A percentile compares a stretch with the other conserved stretches of the same genome.
phyloP scores from a whole-genome alignment of 331 rosid species.

The Spiraea crenata region DNA sequence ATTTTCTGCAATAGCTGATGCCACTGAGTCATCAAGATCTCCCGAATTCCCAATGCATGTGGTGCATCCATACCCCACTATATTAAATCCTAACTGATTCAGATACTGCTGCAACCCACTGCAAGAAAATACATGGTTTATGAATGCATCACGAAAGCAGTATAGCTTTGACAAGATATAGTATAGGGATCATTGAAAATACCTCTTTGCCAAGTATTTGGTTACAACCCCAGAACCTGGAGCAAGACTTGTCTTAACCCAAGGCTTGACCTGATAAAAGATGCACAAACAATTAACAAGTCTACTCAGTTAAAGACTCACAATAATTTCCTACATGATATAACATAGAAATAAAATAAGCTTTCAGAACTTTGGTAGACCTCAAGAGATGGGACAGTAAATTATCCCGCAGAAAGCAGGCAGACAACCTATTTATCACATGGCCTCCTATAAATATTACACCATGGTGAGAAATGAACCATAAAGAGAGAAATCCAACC shows the following conservation, averaged over 20 bases:
- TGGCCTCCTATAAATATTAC: constrained; percentile 13
- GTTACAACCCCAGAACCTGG: constrained; percentile 95
- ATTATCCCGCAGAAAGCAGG: neutral
- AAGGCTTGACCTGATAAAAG: constrained; percentile 68
- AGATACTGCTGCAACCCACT: constrained; percentile 83
- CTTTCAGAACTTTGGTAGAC: neutral
- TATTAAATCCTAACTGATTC: constrained; percentile 75
- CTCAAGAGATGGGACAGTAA: neutral
- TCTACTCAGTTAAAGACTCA: neutral
- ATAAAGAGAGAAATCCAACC: constrained; percentile 49
- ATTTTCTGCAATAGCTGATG: constrained; percentile 70
- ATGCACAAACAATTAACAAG: constrained; percentile 5
- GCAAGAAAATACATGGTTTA: constrained; percentile 20
- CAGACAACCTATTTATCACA: too few relatives aligned
- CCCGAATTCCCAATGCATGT: constrained; percentile 94
- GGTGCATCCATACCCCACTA: constrained; percentile 91
- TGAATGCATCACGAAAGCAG: constrained; percentile 15
- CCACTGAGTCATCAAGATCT: constrained; percentile 73
- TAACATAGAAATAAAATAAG: constrained; percentile 11
- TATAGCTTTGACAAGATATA: neutral
- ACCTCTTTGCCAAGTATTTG: constrained; percentile 77
- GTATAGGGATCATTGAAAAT: constrained; percentile 20
- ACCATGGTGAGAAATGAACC: constrained; percentile 14
- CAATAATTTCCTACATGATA: neutral
- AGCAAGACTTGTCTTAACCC: constrained; percentile 92